phyloP scores from a whole-genome alignment of 1,139 yeast species.

The Debaryomyces sp. region DNA sequence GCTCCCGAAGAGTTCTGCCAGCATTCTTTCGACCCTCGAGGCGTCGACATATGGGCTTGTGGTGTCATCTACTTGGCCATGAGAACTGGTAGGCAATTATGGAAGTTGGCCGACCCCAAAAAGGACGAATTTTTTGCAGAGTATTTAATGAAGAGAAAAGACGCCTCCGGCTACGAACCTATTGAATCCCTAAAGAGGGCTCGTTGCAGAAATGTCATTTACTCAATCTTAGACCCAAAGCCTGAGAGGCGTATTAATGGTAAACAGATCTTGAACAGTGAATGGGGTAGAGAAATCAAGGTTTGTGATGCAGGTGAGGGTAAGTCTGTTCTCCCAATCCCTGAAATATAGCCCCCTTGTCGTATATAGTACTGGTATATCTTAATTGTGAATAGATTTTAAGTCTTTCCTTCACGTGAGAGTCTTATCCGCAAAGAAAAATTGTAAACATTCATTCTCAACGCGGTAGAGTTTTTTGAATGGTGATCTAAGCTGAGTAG shows the following conservation, averaged over 20 bases:
- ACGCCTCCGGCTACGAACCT: constrained; percentile 86
- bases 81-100: constrained; percentile 93
- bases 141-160: constrained; percentile 75
- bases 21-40: constrained; percentile 81
- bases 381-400: neutral
- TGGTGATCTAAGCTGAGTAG: neutral
- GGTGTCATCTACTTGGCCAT: constrained; percentile 98
- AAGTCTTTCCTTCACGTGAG: constrained; percentile 1
- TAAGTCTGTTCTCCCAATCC: neutral
- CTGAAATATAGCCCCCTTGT: neutral
- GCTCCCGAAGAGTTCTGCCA: constrained; percentile 92
- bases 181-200: constrained; percentile 82
- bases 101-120: constrained; percentile 78
- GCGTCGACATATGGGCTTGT: constrained; percentile 95
- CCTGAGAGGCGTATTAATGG: constrained; percentile 88
- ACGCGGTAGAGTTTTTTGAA: constrained; percentile 8
- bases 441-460: constrained; percentile 3
- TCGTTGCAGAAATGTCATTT: constrained; percentile 87
- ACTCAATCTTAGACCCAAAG: constrained; percentile 88
- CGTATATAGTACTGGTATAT: neutral
- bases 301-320: constrained; percentile 71
- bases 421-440: neutral
- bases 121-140: constrained; percentile 80
- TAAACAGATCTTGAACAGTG: constrained; percentile 84
- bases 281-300: constrained; percentile 90